A percentile compares a stretch with the other conserved stretches of the same genome.
Evolutionary conservation across 768 basidiomycete species (phyloP).

Genomic region (Lepiota subincarnata): DNA sequence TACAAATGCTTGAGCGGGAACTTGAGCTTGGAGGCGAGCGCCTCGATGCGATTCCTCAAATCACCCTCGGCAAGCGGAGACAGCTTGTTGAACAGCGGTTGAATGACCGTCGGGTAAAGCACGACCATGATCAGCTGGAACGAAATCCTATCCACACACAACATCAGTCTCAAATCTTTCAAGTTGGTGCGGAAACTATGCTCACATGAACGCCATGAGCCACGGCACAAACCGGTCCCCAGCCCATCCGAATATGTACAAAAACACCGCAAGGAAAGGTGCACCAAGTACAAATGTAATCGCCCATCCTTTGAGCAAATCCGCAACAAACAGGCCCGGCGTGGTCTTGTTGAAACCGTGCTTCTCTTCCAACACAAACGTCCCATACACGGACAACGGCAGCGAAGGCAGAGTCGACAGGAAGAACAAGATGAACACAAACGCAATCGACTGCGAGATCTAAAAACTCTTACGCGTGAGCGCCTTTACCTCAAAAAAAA

Average conservation of each 20-base stretch:
- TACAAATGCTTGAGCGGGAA: slow-evolving; percentile 95
- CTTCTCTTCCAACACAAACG: slow-evolving; percentile 91
- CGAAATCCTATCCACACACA: slow-evolving; percentile 45
- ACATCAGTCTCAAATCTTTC: background rate
- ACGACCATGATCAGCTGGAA: slow-evolving; percentile 86
- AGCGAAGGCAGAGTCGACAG: slow-evolving; percentile 64
- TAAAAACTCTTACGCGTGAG: slow-evolving; percentile 23
- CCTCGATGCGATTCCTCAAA: slow-evolving; percentile 72
- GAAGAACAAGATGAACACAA: slow-evolving; percentile 63
- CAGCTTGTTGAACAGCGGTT: slow-evolving; percentile 96
- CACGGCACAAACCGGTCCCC: slow-evolving; percentile 90
- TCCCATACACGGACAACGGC: slow-evolving; percentile 79
- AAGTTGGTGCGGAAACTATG: slow-evolving; percentile 11
- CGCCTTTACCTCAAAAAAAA: background rate
- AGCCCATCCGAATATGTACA: slow-evolving; percentile 89
- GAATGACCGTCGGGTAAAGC: slow-evolving; percentile 82
- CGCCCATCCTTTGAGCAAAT: slow-evolving; percentile 77
- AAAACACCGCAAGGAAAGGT: slow-evolving; percentile 84
- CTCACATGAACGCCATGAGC: slow-evolving; percentile 90
- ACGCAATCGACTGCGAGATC: slow-evolving; percentile 84
- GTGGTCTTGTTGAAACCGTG: slow-evolving; percentile 98
- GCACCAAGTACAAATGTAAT: slow-evolving; percentile 69
- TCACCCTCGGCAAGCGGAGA: slow-evolving; percentile 79
- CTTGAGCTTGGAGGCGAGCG: slow-evolving; percentile 71
- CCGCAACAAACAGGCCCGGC: slow-evolving; percentile 64